Conservation (phyloP, 768 basidiomycete species). For the Tubosaeta sp. region DNA sequence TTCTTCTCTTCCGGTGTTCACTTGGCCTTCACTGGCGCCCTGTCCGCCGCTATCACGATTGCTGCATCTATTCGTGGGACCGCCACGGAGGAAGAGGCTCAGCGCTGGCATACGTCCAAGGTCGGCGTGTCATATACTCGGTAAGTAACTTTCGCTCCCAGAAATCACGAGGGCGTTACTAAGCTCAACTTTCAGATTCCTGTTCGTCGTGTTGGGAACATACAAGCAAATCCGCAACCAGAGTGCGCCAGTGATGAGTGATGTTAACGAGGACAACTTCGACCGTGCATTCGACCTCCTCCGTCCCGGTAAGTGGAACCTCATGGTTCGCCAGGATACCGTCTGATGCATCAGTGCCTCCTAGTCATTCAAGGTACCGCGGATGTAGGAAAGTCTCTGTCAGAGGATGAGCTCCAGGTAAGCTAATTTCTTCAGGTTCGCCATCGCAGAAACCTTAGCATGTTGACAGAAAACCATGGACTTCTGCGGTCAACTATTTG, state of each 20-base stretch:
- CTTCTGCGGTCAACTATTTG: neutral
- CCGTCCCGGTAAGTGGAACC: neutral
- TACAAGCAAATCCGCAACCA: slow-evolving; percentile 16
- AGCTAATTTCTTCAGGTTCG: neutral
- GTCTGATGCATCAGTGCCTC: neutral
- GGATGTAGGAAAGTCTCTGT: neutral
- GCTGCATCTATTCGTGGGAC: neutral
- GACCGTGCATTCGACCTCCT: slow-evolving; percentile 1
- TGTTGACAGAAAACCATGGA: neutral
- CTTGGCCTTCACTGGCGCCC: neutral
- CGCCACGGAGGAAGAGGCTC: neutral
- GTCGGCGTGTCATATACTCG: slow-evolving; percentile 8
- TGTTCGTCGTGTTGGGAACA: slow-evolving; percentile 7
- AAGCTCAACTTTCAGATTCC: neutral
- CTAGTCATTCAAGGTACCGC: neutral
- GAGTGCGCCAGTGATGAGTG: slow-evolving; percentile 5
- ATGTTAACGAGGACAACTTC: slow-evolving; percentile 10
- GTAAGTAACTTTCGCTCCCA: neutral
- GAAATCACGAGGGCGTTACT: neutral
- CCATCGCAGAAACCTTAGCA: neutral
- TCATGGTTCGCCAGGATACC: neutral
- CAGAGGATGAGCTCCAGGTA: neutral
- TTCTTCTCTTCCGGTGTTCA: slow-evolving; percentile 1
- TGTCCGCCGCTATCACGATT: neutral
- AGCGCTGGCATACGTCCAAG: slow-evolving; percentile 11